Conservation (phyloP, 805 yeast genomes). For the Priceomyces carsonii region DNA sequence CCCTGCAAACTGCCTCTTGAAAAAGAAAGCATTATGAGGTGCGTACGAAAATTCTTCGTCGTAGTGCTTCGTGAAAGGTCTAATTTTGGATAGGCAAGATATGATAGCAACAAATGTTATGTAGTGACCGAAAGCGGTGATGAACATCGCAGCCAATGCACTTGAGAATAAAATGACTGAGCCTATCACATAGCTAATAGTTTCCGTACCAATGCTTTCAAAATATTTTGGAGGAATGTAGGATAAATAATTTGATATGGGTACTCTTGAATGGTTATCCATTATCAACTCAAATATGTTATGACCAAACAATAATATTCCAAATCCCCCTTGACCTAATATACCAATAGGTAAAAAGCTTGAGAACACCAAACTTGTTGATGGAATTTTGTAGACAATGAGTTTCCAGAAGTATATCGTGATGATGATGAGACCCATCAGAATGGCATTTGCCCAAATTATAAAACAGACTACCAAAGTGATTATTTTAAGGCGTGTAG, state of each 20-base stretch:
- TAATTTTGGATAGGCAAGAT: conserved; percentile 43
- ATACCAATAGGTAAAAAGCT: conserved; percentile 80
- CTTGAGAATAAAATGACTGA: conserved; percentile 12
- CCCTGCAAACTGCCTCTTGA: conserved; percentile 12
- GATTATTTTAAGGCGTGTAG: conserved; percentile 44
- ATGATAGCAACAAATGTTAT: conserved; percentile 37
- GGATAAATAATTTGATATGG: conserved; percentile 20
- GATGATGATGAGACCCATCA: conserved; percentile 56
- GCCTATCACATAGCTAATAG: conserved; percentile 15
- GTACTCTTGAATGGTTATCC: conserved; percentile 13
- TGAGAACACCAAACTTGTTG: conserved; percentile 56
- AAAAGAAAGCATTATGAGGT: conserved; percentile 2
- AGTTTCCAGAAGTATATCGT: conserved; percentile 62
- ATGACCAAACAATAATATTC: conserved; percentile 55
- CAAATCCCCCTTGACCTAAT: conserved; percentile 81
- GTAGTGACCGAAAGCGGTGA: conserved; percentile 59
- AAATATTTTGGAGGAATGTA: conserved; percentile 10
- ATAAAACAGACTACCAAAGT: conserved; percentile 56
- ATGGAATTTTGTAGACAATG: conserved; percentile 59
- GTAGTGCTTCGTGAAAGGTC: conserved; percentile 33
- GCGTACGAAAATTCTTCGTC: conserved; percentile 18
- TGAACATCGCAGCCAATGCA: conserved; percentile 42
- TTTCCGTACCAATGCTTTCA: conserved; percentile 10
- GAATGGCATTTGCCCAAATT: conserved; percentile 69
- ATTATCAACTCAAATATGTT: conserved; percentile 30